phyloP scores from a whole-genome alignment of 2,329 filamentous ascomycete species.

The Pestalotiopsis sp. region DNA sequence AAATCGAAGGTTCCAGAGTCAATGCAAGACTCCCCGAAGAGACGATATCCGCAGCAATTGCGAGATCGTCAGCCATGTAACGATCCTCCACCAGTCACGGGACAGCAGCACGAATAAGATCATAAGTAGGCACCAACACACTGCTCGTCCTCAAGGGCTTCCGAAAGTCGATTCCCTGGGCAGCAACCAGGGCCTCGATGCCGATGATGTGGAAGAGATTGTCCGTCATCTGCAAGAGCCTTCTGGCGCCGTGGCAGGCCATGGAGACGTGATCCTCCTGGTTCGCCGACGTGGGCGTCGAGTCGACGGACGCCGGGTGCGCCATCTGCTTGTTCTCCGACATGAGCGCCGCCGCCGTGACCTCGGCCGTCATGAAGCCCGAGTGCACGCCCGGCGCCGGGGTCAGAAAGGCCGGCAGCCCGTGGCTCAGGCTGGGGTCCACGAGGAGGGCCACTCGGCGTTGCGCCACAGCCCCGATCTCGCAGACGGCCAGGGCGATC shows the following conservation, averaged over 20 bases:
- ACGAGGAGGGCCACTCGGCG: background rate
- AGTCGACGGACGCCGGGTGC: background rate
- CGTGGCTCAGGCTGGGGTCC: background rate
- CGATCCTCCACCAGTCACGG: background rate
- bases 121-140: background rate
- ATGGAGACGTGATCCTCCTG: background rate
- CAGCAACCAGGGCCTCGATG: background rate
- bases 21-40: background rate
- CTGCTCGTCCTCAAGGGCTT: background rate
- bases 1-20: background rate
- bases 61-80: background rate
- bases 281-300: background rate
- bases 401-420: background rate
- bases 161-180: background rate
- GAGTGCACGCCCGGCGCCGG: background rate
- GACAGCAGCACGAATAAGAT: background rate
- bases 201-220: background rate
- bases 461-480: background rate
- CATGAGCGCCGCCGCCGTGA: background rate
- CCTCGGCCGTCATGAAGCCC: background rate
- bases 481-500: background rate
- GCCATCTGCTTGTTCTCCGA: background rate
- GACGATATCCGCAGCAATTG: background rate
- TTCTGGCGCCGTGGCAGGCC: background rate
- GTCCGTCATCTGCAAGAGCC: background rate